phyloP scores from a whole-genome alignment of 2,329 filamentous ascomycete genomes.

The Aspergillus sp. region DNA sequence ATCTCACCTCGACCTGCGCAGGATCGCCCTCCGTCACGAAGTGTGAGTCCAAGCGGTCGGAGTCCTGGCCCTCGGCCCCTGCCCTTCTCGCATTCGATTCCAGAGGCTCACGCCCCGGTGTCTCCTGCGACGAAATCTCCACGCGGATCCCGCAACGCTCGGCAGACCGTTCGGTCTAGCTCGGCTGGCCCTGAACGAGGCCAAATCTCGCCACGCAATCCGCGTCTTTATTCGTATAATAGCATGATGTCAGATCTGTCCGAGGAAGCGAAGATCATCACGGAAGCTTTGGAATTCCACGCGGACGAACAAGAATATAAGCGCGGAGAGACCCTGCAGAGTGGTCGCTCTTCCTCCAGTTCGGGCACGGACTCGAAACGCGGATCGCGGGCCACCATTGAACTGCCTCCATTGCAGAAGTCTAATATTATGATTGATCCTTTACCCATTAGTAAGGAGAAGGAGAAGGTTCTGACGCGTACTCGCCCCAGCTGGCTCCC shows the following conservation, averaged over 20 bases:
- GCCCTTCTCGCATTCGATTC: constrained; percentile 40
- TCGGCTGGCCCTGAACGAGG: constrained; percentile 42
- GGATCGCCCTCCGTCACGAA: constrained; percentile 39
- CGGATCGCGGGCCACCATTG: constrained; percentile 38
- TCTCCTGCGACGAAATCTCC: constrained; percentile 23
- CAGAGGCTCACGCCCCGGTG: constrained; percentile 22
- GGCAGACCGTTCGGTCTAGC: constrained; percentile 30
- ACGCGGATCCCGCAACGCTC: constrained; percentile 29
- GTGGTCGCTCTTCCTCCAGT: constrained; percentile 35
- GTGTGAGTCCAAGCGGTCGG: constrained; percentile 41
- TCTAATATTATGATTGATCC: constrained; percentile 65
- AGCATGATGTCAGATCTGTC: constrained; percentile 57
- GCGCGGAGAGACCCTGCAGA: constrained; percentile 47
- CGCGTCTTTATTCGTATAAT: constrained; percentile 59
- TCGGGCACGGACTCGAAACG: constrained; percentile 39
- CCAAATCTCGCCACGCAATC: constrained; percentile 39
- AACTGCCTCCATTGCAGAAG: constrained; percentile 60
- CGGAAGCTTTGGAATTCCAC: constrained; percentile 58
- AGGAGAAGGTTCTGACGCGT: constrained; percentile 62
- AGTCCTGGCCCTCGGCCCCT: constrained; percentile 40
- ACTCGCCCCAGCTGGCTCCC: constrained; percentile 68
- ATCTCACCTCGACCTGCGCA: constrained; percentile 45
- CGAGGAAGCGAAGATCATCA: constrained; percentile 58
- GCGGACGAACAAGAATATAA: constrained; percentile 48
- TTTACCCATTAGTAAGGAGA: constrained; percentile 64